Conservation (phyloP, 2,329 filamentous ascomycete genomes). For the Colletotrichum acutatum region DNA sequence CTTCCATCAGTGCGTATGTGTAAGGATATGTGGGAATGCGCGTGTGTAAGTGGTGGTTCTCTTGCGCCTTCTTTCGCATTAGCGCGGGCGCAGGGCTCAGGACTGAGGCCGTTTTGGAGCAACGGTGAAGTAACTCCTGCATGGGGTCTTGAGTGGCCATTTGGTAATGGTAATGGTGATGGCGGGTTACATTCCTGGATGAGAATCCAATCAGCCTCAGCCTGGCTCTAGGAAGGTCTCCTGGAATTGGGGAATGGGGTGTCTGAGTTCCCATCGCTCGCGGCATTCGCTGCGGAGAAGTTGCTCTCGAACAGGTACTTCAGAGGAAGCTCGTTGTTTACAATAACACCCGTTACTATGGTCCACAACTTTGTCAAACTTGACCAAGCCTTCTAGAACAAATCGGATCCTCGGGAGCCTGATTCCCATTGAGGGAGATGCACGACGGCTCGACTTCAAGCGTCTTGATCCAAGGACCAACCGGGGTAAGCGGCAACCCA, state of each 20-base stretch:
- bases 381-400: slow-evolving; percentile 2
- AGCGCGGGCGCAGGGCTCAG: slow-evolving; percentile 36
- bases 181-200: not conserved
- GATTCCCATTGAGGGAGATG: not conserved
- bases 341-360: not conserved
- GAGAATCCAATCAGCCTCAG: not conserved
- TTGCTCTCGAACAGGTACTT: not conserved
- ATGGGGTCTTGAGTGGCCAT: not conserved
- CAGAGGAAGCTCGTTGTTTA: not conserved
- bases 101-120: slow-evolving; percentile 7
- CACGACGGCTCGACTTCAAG: not conserved
- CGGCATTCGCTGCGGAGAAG: not conserved
- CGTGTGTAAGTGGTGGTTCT: not conserved
- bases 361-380: not conserved
- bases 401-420: not conserved
- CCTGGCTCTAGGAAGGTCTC: not conserved
- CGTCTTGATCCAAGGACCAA: slow-evolving; percentile 10
- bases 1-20: not conserved
- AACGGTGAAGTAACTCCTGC: slow-evolving; percentile 1
- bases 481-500: slow-evolving; percentile 8
- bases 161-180: not conserved
- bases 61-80: slow-evolving; percentile 24
- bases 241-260: not conserved
- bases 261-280: not conserved
- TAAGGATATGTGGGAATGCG: not conserved